phyloP scores from a whole-genome alignment of 2,329 filamentous ascomycete species.

The Apiospora pterosperma region DNA sequence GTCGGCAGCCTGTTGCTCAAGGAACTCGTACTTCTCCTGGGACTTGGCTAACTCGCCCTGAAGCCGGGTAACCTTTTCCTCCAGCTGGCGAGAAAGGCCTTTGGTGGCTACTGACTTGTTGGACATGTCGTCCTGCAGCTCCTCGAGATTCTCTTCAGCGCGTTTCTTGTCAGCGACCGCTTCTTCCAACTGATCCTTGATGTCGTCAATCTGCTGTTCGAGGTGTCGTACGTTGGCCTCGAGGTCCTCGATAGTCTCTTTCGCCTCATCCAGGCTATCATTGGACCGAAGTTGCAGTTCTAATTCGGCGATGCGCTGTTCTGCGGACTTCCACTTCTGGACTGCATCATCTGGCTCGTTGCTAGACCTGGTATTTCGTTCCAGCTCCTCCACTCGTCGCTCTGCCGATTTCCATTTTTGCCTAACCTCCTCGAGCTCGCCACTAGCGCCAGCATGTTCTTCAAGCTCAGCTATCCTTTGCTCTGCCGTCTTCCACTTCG shows the following conservation, averaged over 20 bases:
- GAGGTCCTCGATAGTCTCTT: constrained; percentile 56
- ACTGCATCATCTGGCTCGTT: constrained; percentile 53
- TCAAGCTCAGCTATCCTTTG: constrained; percentile 53
- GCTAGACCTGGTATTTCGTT: constrained; percentile 53
- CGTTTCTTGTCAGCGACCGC: constrained; percentile 52
- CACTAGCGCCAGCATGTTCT: constrained; percentile 47
- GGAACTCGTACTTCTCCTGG: constrained; percentile 43
- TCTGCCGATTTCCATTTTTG: constrained; percentile 56
- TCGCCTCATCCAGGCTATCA: constrained; percentile 53
- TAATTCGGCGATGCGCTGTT: constrained; percentile 48
- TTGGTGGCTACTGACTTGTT: constrained; percentile 77
- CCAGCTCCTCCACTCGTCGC: constrained; percentile 53
- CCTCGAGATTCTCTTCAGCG: constrained; percentile 57
- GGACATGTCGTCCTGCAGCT: constrained; percentile 72
- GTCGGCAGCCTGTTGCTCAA: constrained; percentile 49
- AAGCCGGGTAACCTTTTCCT: constrained; percentile 65
- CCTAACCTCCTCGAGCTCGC: constrained; percentile 53
- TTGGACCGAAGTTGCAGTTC: constrained; percentile 52
- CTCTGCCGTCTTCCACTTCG: constrained; percentile 50
- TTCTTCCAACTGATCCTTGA: constrained; percentile 51
- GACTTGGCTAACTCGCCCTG: constrained; percentile 62
- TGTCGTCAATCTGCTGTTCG: constrained; percentile 51
- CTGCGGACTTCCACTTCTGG: constrained; percentile 45
- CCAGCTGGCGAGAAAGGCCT: constrained; percentile 69
- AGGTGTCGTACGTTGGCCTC: constrained; percentile 52